Evolutionary conservation across 768 basidiomycete genomes (phyloP).

Genomic region (Boletus bicolor): DNA sequence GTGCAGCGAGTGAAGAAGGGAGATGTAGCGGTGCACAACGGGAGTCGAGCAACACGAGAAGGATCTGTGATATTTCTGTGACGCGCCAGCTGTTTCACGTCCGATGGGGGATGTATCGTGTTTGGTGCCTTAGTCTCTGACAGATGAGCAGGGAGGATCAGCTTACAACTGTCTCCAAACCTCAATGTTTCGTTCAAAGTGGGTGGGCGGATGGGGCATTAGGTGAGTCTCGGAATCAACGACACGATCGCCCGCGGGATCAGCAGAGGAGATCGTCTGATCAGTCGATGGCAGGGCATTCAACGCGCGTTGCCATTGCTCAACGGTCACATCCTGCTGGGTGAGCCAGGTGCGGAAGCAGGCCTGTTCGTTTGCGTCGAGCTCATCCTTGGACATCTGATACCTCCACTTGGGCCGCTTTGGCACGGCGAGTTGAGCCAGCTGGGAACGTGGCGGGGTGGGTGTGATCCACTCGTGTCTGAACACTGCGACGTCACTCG

Average conservation of each 20-base stretch:
- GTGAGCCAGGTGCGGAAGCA: slow-evolving; percentile 76
- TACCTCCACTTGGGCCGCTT: slow-evolving; percentile 83
- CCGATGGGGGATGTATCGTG: background rate
- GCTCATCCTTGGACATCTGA: slow-evolving; percentile 83
- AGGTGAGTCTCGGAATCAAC: slow-evolving; percentile 14
- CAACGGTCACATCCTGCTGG: slow-evolving; percentile 56
- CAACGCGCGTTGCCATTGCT: slow-evolving; percentile 44
- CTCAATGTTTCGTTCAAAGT: slow-evolving; percentile 88
- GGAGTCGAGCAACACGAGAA: slow-evolving; percentile 85
- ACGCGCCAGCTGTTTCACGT: slow-evolving; percentile 75
- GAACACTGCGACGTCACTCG: slow-evolving; percentile 38
- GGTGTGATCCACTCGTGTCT: slow-evolving; percentile 10
- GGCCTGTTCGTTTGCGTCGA: slow-evolving; percentile 88
- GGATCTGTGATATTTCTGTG: slow-evolving; percentile 83
- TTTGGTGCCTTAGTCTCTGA: background rate
- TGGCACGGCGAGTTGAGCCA: slow-evolving; percentile 36
- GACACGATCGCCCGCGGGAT: background rate
- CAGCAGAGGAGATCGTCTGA: slow-evolving; percentile 1
- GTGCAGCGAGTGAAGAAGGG: slow-evolving; percentile 70
- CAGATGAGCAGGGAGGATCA: background rate
- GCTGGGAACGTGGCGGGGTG: background rate
- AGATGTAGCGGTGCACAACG: slow-evolving; percentile 87
- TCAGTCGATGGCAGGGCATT: slow-evolving; percentile 3
- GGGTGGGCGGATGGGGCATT: slow-evolving; percentile 66
- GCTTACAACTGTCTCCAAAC: slow-evolving; percentile 92